Percentiles rank a stretch among this genome's conserved stretches.
These are phyloP conservation scores for Aspergillus tubingensis DNA, from an alignment of 2,329 filamentous ascomycete genomes.

Conservation along the genomic window DNA sequence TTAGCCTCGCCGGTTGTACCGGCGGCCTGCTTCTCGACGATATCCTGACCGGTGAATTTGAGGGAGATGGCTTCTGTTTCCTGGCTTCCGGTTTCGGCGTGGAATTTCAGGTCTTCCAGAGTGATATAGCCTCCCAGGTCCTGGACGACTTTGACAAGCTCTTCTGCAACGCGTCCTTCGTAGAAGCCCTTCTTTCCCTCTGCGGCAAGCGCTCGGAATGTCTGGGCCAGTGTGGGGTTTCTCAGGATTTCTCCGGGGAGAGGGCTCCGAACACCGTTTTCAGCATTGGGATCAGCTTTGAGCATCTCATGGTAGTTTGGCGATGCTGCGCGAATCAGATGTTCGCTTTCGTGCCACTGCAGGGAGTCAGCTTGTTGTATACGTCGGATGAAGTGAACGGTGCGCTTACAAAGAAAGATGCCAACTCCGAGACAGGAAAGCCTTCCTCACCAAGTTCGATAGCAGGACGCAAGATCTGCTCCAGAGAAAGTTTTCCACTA, in stretches of 20 bases:
- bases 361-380: neutral
- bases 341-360: conserved; percentile 72
- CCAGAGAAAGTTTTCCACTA: conserved; percentile 76
- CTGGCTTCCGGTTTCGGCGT: conserved; percentile 72
- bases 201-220: conserved; percentile 75
- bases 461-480: conserved; percentile 77
- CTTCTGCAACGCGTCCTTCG: conserved; percentile 76
- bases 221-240: conserved; percentile 77
- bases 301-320: conserved; percentile 87
- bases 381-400: neutral
- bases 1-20: conserved; percentile 46
- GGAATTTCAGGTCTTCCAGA: conserved; percentile 76
- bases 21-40: conserved; percentile 50
- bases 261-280: conserved; percentile 73
- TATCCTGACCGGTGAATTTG: conserved; percentile 69
- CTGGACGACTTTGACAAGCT: conserved; percentile 74
- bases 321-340: conserved; percentile 68
- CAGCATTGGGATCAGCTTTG: conserved; percentile 69
- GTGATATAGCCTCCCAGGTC: conserved; percentile 76
- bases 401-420: conserved; percentile 64
- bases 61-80: conserved; percentile 83
- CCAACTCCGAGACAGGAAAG: conserved; percentile 83
- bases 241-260: conserved; percentile 82
- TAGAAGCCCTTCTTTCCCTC: conserved; percentile 93
- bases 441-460: conserved; percentile 85